Percentiles rank a stretch among this genome's conserved stretches.
Evolutionary conservation across 805 yeast species (phyloP).

Genomic region (Yarrowia divulgata): DNA sequence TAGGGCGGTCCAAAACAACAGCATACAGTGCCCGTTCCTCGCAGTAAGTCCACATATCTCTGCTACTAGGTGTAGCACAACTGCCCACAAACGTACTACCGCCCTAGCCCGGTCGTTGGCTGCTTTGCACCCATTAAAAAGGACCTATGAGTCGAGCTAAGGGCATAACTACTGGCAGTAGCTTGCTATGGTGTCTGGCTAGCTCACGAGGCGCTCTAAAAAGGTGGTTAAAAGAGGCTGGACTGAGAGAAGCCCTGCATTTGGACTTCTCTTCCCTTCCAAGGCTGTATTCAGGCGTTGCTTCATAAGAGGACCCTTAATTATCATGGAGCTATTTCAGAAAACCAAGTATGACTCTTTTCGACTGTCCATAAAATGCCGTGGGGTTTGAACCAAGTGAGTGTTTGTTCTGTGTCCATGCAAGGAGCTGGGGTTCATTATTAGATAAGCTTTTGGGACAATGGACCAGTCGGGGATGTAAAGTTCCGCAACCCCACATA

Average conservation of each 20-base stretch:
- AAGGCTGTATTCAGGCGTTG: too few species aligned
- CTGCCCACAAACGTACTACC: too few species aligned
- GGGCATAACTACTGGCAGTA: not conserved
- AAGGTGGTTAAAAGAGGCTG: not conserved
- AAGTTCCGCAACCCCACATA: not conserved
- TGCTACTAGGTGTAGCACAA: too few species aligned
- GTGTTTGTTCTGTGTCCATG: not conserved
- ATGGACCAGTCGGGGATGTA: not conserved
- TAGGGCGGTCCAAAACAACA: too few species aligned
- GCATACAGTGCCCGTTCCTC: too few species aligned
- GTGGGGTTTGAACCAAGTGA: too few species aligned
- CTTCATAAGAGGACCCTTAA: too few species aligned
- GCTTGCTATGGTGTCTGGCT: not conserved
- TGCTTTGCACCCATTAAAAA: not conserved
- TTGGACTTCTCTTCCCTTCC: too few species aligned
- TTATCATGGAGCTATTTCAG: too few species aligned
- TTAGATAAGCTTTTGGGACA: not conserved
- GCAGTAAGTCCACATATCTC: too few species aligned
- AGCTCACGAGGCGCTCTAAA: not conserved
- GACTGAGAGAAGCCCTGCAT: not conserved
- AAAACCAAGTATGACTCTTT: too few species aligned
- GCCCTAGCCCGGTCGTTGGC: not conserved
- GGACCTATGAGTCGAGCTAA: not conserved
- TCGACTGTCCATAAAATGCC: too few species aligned
- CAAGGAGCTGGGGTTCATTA: not conserved